A percentile compares a stretch with the other conserved stretches of the same genome.
Conservation (phyloP, 2,329 filamentous ascomycete genomes). For the Cadophora sp. region DNA sequence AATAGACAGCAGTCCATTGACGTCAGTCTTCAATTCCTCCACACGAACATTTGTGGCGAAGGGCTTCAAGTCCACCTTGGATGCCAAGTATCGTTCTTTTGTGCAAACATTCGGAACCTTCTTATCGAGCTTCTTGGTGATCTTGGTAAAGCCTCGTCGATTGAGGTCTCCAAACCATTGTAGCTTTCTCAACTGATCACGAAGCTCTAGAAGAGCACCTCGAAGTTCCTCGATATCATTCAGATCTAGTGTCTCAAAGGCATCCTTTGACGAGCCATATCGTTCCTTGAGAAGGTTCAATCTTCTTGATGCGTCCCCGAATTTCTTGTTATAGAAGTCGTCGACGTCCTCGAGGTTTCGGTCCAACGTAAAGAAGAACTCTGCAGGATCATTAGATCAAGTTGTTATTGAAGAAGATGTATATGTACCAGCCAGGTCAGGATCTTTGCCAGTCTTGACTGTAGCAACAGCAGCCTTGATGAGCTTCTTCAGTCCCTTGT, state of each 20-base stretch:
- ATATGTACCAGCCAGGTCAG: conserved; percentile 84
- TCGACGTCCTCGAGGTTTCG: conserved; percentile 98
- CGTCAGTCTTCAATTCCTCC: conserved; percentile 64
- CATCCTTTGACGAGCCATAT: conserved; percentile 77
- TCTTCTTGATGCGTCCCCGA: conserved; percentile 81
- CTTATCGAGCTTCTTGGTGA: conserved; percentile 98
- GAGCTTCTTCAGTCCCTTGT: conserved; percentile 92
- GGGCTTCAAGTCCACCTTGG: conserved; percentile 86
- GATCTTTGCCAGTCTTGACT: conserved; percentile 71
- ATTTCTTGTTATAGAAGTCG: conserved; percentile 96
- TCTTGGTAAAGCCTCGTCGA: conserved; percentile 92
- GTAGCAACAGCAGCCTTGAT: conserved; percentile 78
- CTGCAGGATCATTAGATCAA: conserved; percentile 51
- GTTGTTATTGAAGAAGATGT: not conserved
- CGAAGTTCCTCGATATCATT: conserved; percentile 93
- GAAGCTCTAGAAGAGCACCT: conserved; percentile 86
- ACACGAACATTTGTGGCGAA: conserved; percentile 80
- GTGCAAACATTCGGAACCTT: conserved; percentile 79
- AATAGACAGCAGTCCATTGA: conserved; percentile 91
- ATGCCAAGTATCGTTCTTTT: conserved; percentile 85
- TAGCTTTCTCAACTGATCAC: conserved; percentile 86
- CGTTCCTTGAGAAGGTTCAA: conserved; percentile 86
- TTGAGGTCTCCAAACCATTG: conserved; percentile 99
- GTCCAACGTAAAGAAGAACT: conserved; percentile 96
- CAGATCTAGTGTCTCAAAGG: conserved; percentile 76